Conservation (phyloP, 73 alveolate genomes). For the Blepharisma japonicum region DNA sequence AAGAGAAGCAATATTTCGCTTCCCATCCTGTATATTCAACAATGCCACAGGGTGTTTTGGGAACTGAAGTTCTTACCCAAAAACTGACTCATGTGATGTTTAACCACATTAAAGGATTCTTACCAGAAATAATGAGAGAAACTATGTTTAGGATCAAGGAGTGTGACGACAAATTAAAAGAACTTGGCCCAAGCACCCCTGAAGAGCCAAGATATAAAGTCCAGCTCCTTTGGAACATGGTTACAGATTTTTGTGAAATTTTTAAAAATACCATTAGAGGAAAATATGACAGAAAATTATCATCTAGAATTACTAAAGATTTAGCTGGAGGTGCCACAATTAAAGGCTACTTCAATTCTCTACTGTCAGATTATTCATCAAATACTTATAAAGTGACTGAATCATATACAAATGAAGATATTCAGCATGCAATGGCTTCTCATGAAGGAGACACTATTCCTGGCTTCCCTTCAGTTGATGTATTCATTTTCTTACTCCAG, state of each 20-base stretch:
- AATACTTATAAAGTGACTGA: constrained; percentile 39
- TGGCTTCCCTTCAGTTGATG: constrained; percentile 66
- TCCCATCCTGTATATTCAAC: constrained; percentile 60
- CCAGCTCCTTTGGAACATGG: constrained; percentile 85
- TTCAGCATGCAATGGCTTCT: constrained; percentile 42
- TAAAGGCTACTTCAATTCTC: constrained; percentile 27
- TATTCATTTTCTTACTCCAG: constrained; percentile 46
- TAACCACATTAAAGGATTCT: constrained; percentile 69
- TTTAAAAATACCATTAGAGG: constrained; percentile 64
- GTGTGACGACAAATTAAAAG: constrained; percentile 67
- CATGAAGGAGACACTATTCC: constrained; percentile 72
- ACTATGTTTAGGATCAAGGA: constrained; percentile 57
- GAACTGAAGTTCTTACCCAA: constrained; percentile 74
- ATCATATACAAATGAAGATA: constrained; percentile 61
- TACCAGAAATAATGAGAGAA: constrained; percentile 93
- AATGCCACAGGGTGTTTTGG: constrained; percentile 65
- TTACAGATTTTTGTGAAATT: constrained; percentile 85
- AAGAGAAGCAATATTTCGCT: constrained; percentile 37
- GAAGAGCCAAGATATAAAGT: constrained; percentile 74
- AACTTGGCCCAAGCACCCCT: constrained; percentile 88
- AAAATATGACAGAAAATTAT: constrained; percentile 53
- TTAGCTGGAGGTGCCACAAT: constrained; percentile 66
- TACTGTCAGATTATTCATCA: neutral
- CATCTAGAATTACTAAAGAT: constrained; percentile 41
- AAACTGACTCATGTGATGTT: constrained; percentile 73